Base-by-base conservation (phyloP, 495 filamentous ascomycete genomes). In the Hypoxylon fuscum region DNA sequence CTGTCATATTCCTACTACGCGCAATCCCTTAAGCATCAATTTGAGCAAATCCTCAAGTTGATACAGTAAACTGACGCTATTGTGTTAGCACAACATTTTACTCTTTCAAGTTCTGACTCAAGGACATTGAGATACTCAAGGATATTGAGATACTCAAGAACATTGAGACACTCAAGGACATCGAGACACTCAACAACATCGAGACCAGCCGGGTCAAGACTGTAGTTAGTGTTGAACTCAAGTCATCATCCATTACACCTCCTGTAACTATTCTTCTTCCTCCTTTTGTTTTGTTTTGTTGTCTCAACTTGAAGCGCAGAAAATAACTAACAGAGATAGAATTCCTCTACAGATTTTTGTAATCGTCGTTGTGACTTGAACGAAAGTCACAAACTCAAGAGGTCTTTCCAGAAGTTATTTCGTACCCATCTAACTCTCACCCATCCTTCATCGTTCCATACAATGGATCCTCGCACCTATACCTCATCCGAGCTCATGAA, bases 281-380 rank as follows among this genome's bases (percentile, higher is more conserved):
- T n/a, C n/a, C n/a, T n/a, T n/a, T n/a, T n/a, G n/a, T n/a, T n/a
- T n/a, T n/a, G n/a, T 77, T 45, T 48, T 79, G 11, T 23, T 59
- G 5, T 78, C 76, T 7, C 76, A 77, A 51, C 62, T 78, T 2
- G 68, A 77, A 23, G 63, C 56, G 0, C 75, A 79, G 52, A 66
- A 55, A 27, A 65, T 77, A 38, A 67, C 70, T 61, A 47, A 74
- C 37, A 18, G 15, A 1, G 2, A 31, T 43, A 54, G 51, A 49
- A 42, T 60, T 43, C 67, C 41, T 25, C 47, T 57, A 8, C 53
- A 56, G 27, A 59, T 73, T 34, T 53, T 60, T 29, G 63, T 64
- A 34, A 34, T 68, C 43, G 40, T 75, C 37, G 41, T 54, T 46
- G 55, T 37, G 44, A 27, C 22, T 60, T 66, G 14, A 18, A 44